Evolutionary conservation across 148 eudicot genomes (phyloP).

Genomic region (Cornus florida): DNA sequence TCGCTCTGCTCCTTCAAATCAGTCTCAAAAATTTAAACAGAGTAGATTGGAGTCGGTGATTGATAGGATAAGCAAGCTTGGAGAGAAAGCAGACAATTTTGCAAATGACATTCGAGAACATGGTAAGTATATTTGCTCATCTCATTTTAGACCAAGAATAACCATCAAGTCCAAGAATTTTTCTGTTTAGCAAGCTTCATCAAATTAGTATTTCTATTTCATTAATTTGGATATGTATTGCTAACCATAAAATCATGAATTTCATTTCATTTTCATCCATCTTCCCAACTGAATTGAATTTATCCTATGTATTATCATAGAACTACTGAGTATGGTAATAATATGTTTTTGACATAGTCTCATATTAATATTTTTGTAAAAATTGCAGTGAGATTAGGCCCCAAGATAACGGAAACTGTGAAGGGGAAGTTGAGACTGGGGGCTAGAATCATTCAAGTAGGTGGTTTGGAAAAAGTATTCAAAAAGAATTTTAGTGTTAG

Average conservation of each 20-base stretch:
- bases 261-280: neutral
- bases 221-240: too few relatives aligned
- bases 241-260: neutral
- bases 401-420: slow-evolving; percentile 31
- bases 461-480: slow-evolving; percentile 43
- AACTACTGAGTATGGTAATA: too few relatives aligned
- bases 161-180: too few relatives aligned
- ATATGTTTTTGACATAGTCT: too few relatives aligned
- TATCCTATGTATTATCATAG: neutral
- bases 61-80: slow-evolving; percentile 13
- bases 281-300: neutral
- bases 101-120: neutral
- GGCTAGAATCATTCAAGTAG: slow-evolving; percentile 29
- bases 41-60: slow-evolving; percentile 15
- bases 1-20: neutral
- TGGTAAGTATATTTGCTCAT: neutral
- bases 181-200: too few relatives aligned
- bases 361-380: neutral
- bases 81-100: slow-evolving; percentile 9
- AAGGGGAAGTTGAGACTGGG: slow-evolving; percentile 44
- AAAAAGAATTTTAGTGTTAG: slow-evolving; percentile 32
- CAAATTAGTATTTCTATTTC: neutral
- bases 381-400: slow-evolving; percentile 22
- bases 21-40: slow-evolving; percentile 11
- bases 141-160: too few relatives aligned